These are phyloP conservation scores for Penicillium sp. DNA, from an alignment of 2,329 filamentous ascomycete genomes.

Conservation along the genomic window DNA sequence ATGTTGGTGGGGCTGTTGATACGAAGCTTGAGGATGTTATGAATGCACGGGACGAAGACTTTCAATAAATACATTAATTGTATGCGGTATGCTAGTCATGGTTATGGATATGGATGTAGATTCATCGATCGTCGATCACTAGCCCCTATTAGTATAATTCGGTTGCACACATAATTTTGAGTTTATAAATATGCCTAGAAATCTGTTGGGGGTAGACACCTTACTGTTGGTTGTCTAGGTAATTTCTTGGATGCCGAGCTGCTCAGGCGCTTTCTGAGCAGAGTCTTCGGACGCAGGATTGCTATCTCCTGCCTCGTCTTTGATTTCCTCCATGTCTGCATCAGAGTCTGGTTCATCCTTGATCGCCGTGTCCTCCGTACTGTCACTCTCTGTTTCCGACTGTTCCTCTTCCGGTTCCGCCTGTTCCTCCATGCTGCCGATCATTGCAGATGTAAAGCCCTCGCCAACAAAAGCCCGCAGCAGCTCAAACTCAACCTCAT, in stretches of 20 bases:
- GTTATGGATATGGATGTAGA: neutral
- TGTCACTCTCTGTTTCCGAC: neutral
- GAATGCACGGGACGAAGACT: slow-evolving; percentile 36
- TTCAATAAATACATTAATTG: slow-evolving; percentile 20
- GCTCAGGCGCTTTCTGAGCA: neutral
- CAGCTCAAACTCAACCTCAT: slow-evolving; percentile 36
- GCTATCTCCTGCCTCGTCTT: neutral
- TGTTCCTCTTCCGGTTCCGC: neutral
- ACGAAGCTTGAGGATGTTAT: slow-evolving; percentile 49
- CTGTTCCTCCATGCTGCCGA: neutral
- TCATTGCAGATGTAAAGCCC: neutral
- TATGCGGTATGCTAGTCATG: neutral
- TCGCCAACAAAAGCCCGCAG: slow-evolving; percentile 27
- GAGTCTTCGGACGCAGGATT: neutral
- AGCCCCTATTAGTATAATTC: neutral
- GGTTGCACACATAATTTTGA: neutral
- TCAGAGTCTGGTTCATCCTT: neutral
- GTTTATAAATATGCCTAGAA: neutral
- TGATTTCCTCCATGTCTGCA: neutral
- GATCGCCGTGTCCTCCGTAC: neutral
- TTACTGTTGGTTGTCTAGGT: neutral
- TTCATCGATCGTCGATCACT: neutral
- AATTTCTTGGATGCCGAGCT: neutral
- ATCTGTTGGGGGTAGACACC: neutral
- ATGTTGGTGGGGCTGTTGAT: slow-evolving; percentile 45